Conservation (phyloP, 352 stramenopile species). For the Globisporangium echinulatum region DNA sequence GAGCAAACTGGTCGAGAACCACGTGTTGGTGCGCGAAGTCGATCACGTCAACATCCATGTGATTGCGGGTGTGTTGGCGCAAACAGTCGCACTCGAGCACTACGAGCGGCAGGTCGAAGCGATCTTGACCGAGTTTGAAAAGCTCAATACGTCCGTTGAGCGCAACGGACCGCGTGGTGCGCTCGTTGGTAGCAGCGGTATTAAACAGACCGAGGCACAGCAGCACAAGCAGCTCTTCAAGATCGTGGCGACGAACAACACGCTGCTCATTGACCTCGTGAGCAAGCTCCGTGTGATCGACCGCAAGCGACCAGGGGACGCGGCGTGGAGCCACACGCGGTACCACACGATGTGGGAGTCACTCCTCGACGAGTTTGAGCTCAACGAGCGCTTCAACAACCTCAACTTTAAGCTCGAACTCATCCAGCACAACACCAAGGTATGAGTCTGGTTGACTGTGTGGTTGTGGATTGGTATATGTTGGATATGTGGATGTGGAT, state of each 20-base stretch:
- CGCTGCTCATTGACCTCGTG: slow-evolving; percentile 94
- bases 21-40: slow-evolving; percentile 73
- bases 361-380: slow-evolving; percentile 90
- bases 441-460: slow-evolving; percentile 12
- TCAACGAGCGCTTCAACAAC: slow-evolving; percentile 93
- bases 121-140: slow-evolving; percentile 92
- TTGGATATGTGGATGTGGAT: too few relatives aligned
- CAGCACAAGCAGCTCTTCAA: slow-evolving; percentile 80
- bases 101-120: slow-evolving; percentile 95
- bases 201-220: slow-evolving; percentile 56
- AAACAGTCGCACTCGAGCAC: slow-evolving; percentile 94
- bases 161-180: slow-evolving; percentile 63
- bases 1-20: slow-evolving; percentile 80
- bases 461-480: not conserved
- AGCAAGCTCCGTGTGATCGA: slow-evolving; percentile 95
- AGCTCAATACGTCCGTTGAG: slow-evolving; percentile 88
- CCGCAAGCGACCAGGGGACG: slow-evolving; percentile 86
- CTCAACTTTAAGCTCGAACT: slow-evolving; percentile 97
- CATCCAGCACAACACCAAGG: slow-evolving; percentile 97
- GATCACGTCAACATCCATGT: slow-evolving; percentile 87
- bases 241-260: slow-evolving; percentile 95
- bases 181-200: slow-evolving; percentile 50
- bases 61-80: slow-evolving; percentile 93
- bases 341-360: slow-evolving; percentile 92
- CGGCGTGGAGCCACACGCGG: slow-evolving; percentile 92